Conservation (phyloP, 306 rosid genomes). For the Castanospermum australe region DNA sequence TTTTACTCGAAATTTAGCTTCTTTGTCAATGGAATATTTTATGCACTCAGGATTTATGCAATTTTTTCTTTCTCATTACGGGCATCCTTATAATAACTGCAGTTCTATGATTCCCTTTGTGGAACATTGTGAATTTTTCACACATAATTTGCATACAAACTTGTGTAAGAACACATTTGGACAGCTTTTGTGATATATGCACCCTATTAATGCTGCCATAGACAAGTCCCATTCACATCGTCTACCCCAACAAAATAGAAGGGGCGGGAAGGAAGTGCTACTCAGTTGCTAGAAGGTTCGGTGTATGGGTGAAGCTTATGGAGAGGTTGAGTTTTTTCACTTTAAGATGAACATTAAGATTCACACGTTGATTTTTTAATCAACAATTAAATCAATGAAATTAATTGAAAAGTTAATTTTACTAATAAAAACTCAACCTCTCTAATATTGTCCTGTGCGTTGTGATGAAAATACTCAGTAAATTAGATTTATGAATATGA, state of each 20-base stretch:
- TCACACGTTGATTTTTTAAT: neutral
- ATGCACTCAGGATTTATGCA: conserved; percentile 4
- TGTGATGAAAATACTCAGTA: too few species aligned
- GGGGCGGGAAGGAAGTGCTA: neutral
- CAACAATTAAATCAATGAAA: neutral
- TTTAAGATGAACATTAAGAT: too few species aligned
- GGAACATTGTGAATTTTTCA: neutral
- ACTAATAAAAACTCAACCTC: too few species aligned
- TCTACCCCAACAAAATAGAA: neutral
- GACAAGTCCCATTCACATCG: neutral
- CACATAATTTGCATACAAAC: neutral
- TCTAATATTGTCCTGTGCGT: too few species aligned
- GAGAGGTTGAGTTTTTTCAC: neutral
- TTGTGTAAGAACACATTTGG: neutral
- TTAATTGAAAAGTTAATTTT: too few species aligned
- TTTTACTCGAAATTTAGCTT: conserved; percentile 15
- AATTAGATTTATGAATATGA: too few species aligned
- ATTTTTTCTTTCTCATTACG: neutral
- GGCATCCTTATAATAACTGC: neutral
- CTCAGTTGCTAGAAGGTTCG: neutral
- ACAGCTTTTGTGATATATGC: neutral
- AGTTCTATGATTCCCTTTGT: neutral
- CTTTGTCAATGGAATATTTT: neutral
- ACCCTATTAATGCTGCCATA: neutral
- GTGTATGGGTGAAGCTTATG: neutral